Evolutionary conservation across 352 stramenopile genomes (phyloP).

Genomic region (Albugo laibachii): DNA sequence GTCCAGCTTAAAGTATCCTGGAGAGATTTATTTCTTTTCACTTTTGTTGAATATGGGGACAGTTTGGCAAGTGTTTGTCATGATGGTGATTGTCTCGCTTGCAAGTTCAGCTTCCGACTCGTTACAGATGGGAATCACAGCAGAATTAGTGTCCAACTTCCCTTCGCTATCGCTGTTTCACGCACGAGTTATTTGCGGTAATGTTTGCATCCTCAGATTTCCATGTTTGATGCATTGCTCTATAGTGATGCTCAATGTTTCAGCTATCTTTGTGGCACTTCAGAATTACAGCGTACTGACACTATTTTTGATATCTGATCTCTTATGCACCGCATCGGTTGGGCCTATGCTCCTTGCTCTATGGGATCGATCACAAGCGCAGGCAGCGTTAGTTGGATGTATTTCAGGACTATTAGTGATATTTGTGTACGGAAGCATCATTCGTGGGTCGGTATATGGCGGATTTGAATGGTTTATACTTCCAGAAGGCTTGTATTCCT

Average conservation of each 20-base stretch:
- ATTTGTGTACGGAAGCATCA: conserved; percentile 35
- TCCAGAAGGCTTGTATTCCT: conserved; percentile 50
- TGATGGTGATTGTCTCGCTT: conserved; percentile 46
- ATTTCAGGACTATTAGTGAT: conserved; percentile 40
- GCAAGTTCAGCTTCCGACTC: conserved; percentile 40
- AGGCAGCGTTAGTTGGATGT: conserved; percentile 25
- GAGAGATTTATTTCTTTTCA: conserved; percentile 40
- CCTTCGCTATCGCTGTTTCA: conserved; percentile 27
- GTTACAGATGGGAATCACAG: conserved; percentile 53
- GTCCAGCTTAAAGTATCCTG: conserved; percentile 34
- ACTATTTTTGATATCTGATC: conserved; percentile 54
- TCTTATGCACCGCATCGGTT: conserved; percentile 50
- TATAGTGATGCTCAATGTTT: conserved; percentile 45
- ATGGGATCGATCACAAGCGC: conserved; percentile 24
- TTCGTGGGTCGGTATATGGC: conserved; percentile 29
- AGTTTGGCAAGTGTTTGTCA: conserved; percentile 44
- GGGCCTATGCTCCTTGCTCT: conserved; percentile 44
- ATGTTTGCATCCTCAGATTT: conserved; percentile 1
- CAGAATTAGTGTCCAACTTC: conserved; percentile 55
- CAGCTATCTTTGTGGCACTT: conserved; percentile 40
- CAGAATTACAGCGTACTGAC: conserved; percentile 47
- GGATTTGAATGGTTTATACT: conserved; percentile 62
- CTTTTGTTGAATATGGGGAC: conserved; percentile 49
- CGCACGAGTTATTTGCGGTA: conserved; percentile 31
- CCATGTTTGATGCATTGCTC: neutral